Percentiles rank a stretch among this genome's conserved stretches.
Conservation (phyloP, 305 asterid species). For the Plantago rigida region DNA sequence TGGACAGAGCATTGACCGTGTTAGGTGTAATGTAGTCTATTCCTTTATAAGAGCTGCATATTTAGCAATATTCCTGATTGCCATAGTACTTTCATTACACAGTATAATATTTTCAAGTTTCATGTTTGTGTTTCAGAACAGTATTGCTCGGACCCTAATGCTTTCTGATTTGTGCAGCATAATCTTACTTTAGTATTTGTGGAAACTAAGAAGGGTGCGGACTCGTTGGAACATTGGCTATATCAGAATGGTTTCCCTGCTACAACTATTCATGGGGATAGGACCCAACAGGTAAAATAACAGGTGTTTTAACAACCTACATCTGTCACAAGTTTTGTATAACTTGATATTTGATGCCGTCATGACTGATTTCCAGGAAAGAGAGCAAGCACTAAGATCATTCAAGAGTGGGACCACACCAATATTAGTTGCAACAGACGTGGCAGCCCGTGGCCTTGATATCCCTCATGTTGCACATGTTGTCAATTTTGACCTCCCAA, state of each 20-base stretch:
- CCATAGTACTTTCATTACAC: too few relatives aligned
- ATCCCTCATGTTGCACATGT: slow-evolving; percentile 60
- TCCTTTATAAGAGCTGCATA: too few relatives aligned
- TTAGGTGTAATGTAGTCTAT: too few relatives aligned
- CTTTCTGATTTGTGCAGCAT: slow-evolving; percentile 31
- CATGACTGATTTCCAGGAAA: slow-evolving; percentile 37
- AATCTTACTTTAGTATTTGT: slow-evolving; percentile 65
- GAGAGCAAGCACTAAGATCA: slow-evolving; percentile 52
- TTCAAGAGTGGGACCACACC: slow-evolving; percentile 58
- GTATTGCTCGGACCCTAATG: slow-evolving; percentile 1
- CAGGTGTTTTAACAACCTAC: background rate
- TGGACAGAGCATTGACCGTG: too few relatives aligned
- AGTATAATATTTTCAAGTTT: too few relatives aligned
- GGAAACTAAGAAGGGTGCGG: slow-evolving; percentile 75
- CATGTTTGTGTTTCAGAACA: too few relatives aligned
- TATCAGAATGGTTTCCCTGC: slow-evolving; percentile 60
- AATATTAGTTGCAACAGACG: slow-evolving; percentile 52
- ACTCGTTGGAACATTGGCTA: slow-evolving; percentile 61
- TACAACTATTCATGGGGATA: slow-evolving; percentile 68
- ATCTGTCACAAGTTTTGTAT: background rate
- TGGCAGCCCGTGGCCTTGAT: slow-evolving; percentile 68
- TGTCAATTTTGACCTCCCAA: slow-evolving; percentile 58
- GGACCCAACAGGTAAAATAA: slow-evolving; percentile 47
- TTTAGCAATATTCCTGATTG: too few relatives aligned
- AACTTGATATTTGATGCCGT: background rate